These are phyloP conservation scores for Rhizophora apiculata DNA, from an alignment of 345 rosid species.

Conservation along the genomic window DNA sequence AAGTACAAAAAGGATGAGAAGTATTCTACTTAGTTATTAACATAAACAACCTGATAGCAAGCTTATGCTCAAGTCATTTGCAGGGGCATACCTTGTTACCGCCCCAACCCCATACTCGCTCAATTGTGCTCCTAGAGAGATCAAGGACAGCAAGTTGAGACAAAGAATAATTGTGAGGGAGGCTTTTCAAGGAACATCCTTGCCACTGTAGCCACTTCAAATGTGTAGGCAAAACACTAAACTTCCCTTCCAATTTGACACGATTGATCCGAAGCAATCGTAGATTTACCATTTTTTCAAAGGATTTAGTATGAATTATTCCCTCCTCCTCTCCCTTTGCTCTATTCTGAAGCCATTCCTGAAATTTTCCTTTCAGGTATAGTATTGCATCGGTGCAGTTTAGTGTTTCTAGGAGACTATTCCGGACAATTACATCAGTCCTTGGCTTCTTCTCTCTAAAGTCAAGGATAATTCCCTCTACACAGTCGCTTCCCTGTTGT, in stretches of 20 bases:
- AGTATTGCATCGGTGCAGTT: slow-evolving; percentile 11
- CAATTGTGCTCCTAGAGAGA: slow-evolving; percentile 58
- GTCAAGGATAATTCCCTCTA: slow-evolving; percentile 47
- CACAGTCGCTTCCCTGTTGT: slow-evolving; percentile 42
- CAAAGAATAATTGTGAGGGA: slow-evolving; percentile 42
- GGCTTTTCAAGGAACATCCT: slow-evolving; percentile 44
- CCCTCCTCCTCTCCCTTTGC: slow-evolving; percentile 17
- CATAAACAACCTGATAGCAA: too few relatives aligned
- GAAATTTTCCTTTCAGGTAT: slow-evolving; percentile 20
- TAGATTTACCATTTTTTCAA: slow-evolving; percentile 45
- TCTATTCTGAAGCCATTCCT: slow-evolving; percentile 8
- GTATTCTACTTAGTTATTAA: neutral
- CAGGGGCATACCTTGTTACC: slow-evolving; percentile 30
- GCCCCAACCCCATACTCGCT: slow-evolving; percentile 26
- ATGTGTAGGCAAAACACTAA: slow-evolving; percentile 42
- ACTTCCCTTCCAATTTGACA: slow-evolving; percentile 48
- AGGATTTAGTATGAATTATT: slow-evolving; percentile 33
- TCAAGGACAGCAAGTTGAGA: slow-evolving; percentile 58
- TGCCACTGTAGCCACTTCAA: slow-evolving; percentile 74
- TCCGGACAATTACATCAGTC: slow-evolving; percentile 3
- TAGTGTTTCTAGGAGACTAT: slow-evolving; percentile 4
- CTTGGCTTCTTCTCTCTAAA: slow-evolving; percentile 23
- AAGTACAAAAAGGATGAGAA: neutral
- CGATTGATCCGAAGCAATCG: slow-evolving; percentile 64
- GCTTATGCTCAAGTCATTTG: neutral